A percentile compares a stretch with the other conserved stretches of the same genome.
Conservation (phyloP, 2,329 filamentous ascomycete species). For the Raffaelea arxii region DNA sequence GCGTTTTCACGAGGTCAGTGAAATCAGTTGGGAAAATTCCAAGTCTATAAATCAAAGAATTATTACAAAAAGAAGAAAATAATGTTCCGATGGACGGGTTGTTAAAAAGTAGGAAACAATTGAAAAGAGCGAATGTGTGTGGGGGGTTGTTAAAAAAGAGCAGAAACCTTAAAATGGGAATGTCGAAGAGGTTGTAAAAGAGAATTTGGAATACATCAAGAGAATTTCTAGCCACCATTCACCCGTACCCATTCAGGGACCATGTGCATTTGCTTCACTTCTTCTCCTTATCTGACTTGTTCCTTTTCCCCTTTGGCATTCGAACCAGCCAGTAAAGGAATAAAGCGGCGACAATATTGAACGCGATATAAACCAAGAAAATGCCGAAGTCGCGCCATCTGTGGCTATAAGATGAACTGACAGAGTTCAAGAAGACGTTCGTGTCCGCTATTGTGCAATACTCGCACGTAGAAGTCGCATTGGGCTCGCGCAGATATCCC, state of each 20-base stretch:
- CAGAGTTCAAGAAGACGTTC: slow-evolving; percentile 37
- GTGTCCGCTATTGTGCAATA: slow-evolving; percentile 45
- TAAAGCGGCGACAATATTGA: slow-evolving; percentile 40
- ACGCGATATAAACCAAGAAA: slow-evolving; percentile 41
- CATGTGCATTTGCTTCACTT: no score
- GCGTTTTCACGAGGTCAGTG: no score
- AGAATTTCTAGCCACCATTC: neutral
- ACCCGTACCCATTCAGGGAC: slow-evolving; percentile 7
- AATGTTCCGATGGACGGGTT: no score
- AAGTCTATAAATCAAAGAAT: no score
- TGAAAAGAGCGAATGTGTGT: no score
- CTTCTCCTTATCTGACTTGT: slow-evolving; percentile 9
- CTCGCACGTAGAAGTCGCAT: slow-evolving; percentile 39
- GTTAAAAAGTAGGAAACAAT: no score
- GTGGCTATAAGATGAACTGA: slow-evolving; percentile 44
- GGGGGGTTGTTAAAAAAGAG: no score
- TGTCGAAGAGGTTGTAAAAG: no score
- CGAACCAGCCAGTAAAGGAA: slow-evolving; percentile 16
- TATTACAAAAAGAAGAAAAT: no score
- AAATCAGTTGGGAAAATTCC: no score
- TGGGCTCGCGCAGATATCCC: slow-evolving; percentile 43
- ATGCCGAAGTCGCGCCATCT: slow-evolving; percentile 62
- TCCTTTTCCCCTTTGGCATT: slow-evolving; percentile 15
- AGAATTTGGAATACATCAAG: no score
- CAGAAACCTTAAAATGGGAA: no score